Evolutionary conservation across 1,284 basidiomycete species (phyloP).

Genomic region (Pseudozyma hubeiensis): DNA sequence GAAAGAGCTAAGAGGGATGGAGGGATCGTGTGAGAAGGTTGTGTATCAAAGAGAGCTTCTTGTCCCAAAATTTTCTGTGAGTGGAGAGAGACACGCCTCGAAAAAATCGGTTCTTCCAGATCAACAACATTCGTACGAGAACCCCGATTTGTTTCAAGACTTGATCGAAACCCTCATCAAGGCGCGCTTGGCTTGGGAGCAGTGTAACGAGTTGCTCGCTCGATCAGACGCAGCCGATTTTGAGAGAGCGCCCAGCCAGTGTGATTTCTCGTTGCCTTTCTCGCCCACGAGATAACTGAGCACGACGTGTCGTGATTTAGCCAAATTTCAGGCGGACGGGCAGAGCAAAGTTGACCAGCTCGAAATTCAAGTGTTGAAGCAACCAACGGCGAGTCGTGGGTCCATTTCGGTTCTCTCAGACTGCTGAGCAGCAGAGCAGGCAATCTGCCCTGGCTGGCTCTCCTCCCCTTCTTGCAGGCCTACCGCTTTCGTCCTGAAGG

Average conservation of each 20-base stretch:
- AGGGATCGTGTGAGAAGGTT: neutral
- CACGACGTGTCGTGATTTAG: conserved; percentile 36
- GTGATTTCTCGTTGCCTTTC: neutral
- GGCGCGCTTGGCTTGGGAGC: conserved; percentile 10
- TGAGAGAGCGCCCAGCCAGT: conserved; percentile 5
- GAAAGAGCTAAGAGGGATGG: neutral
- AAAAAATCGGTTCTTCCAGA: conserved; percentile 9
- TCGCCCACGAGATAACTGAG: neutral
- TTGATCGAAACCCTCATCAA: conserved; percentile 3
- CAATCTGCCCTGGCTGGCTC: too few species aligned
- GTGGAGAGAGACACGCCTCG: conserved; percentile 16
- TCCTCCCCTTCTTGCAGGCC: neutral
- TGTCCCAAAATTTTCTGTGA: conserved; percentile 22
- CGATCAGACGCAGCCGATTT: conserved; percentile 4
- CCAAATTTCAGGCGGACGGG: conserved; percentile 8
- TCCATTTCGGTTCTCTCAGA: neutral
- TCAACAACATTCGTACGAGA: conserved; percentile 21
- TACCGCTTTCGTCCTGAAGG: neutral
- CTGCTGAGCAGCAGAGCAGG: neutral
- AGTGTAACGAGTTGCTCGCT: conserved; percentile 10
- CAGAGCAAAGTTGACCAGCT: conserved; percentile 3
- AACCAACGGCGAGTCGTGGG: too few species aligned
- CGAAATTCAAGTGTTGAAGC: too few species aligned
- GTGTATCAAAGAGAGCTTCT: neutral
- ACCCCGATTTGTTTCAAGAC: neutral